These are phyloP conservation scores for Fusarium sp. DNA, from an alignment of 2,329 filamentous ascomycete genomes.

Conservation along the genomic window DNA sequence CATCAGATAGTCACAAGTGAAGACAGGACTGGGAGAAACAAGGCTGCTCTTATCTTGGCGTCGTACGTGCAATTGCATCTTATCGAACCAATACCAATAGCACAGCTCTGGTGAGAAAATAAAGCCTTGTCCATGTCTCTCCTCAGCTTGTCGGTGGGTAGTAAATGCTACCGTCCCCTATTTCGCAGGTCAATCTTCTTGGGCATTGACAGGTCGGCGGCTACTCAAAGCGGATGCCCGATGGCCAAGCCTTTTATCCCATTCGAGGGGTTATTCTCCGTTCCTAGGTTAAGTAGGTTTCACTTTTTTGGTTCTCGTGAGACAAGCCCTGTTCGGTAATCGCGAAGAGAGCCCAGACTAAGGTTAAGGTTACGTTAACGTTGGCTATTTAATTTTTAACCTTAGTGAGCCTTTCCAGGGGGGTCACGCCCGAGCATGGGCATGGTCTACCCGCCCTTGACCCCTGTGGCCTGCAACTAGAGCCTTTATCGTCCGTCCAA, in stretches of 20 bases:
- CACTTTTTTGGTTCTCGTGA: constrained; percentile 11
- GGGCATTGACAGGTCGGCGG: background rate
- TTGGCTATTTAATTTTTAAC: constrained; percentile 9
- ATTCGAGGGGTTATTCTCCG: constrained; percentile 30
- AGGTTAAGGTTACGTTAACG: constrained; percentile 10
- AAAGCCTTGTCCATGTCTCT: background rate
- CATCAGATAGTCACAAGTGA: background rate
- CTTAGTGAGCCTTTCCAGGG: background rate
- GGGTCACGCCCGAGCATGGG: background rate
- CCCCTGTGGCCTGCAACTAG: background rate
- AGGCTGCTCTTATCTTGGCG: constrained; percentile 14
- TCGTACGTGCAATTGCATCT: constrained; percentile 8
- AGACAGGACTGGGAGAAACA: background rate
- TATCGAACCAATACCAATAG: background rate
- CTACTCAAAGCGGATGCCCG: constrained; percentile 1
- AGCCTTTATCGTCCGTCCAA: background rate
- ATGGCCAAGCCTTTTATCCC: background rate
- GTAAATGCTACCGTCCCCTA: constrained; percentile 13
- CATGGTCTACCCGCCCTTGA: constrained; percentile 2
- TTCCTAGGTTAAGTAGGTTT: constrained; percentile 1
- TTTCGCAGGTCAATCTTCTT: background rate
- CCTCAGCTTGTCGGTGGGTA: background rate
- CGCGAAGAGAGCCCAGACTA: constrained; percentile 8
- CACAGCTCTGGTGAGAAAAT: background rate
- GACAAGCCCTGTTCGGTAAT: constrained; percentile 28